phyloP scores from a whole-genome alignment of 1,139 yeast species.

The Suhomyces atakaporum region DNA sequence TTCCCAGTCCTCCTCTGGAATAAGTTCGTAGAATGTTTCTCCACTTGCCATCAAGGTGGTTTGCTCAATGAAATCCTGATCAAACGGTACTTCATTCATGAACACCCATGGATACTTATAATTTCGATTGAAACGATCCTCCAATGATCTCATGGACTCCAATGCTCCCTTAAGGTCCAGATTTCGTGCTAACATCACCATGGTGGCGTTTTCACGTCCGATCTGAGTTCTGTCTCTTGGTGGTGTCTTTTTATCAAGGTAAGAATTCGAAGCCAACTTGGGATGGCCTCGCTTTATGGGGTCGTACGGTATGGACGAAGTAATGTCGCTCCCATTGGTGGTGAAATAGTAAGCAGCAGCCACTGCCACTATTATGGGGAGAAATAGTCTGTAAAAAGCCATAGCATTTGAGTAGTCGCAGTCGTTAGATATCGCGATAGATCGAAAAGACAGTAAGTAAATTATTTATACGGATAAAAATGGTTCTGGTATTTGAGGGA shows the following conservation, averaged over 20 bases:
- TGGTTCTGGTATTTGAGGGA: too few species aligned
- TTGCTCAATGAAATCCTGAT: constrained; percentile 43
- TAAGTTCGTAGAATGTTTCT: constrained; percentile 50
- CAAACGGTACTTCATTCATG: constrained; percentile 46
- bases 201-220: constrained; percentile 54
- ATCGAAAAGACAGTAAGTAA: too few species aligned
- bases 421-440: too few species aligned
- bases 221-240: constrained; percentile 34
- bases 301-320: constrained; percentile 5
- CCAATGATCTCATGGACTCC: constrained; percentile 45
- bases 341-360: constrained; percentile 9
- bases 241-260: constrained; percentile 32
- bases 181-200: constrained; percentile 50
- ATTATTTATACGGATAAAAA: too few species aligned
- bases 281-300: constrained; percentile 20
- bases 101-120: constrained; percentile 52
- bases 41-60: constrained; percentile 89
- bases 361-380: constrained; percentile 5
- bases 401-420: too few species aligned
- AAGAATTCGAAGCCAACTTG: constrained; percentile 48
- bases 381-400: not conserved
- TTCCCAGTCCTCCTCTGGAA: constrained; percentile 47
- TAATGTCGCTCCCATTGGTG: too few species aligned
- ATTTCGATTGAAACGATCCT: constrained; percentile 48
- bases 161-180: constrained; percentile 44